Percentiles rank a stretch among this genome's conserved stretches.
These are phyloP conservation scores for Colletotrichum truncatum DNA, from an alignment of 2,329 filamentous ascomycete genomes.

Conservation along the genomic window DNA sequence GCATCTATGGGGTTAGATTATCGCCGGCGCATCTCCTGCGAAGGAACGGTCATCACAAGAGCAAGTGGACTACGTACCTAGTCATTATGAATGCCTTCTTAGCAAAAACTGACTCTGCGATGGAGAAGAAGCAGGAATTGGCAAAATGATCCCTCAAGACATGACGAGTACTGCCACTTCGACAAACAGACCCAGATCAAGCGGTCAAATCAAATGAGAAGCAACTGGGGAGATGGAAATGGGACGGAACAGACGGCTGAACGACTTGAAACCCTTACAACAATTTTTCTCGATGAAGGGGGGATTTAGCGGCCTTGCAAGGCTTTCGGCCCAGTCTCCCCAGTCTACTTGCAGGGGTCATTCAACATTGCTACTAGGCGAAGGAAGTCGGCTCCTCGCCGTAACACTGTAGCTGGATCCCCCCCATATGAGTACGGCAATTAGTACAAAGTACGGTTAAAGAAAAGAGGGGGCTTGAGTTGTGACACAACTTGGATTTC, in stretches of 20 bases:
- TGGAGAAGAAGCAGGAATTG: background rate
- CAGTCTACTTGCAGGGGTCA: slow-evolving; percentile 4
- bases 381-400: too few species aligned
- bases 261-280: background rate
- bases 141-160: background rate
- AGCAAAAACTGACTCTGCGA: background rate
- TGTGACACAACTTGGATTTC: too few species aligned
- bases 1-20: too few species aligned
- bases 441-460: too few species aligned
- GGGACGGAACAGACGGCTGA: background rate
- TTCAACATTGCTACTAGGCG: background rate
- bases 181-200: background rate
- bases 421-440: too few species aligned
- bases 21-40: too few species aligned
- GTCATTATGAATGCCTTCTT: background rate
- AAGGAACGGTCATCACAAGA: too few species aligned
- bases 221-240: background rate
- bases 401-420: slow-evolving; percentile 7
- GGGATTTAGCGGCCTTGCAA: background rate
- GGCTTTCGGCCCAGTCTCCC: background rate
- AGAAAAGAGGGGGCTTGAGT: too few species aligned
- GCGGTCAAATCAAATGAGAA: background rate
- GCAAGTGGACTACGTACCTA: too few species aligned
- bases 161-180: background rate
- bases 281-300: background rate